Evolutionary conservation across 2,329 filamentous ascomycete species (phyloP).

Genomic region (Aspergillus sp.): DNA sequence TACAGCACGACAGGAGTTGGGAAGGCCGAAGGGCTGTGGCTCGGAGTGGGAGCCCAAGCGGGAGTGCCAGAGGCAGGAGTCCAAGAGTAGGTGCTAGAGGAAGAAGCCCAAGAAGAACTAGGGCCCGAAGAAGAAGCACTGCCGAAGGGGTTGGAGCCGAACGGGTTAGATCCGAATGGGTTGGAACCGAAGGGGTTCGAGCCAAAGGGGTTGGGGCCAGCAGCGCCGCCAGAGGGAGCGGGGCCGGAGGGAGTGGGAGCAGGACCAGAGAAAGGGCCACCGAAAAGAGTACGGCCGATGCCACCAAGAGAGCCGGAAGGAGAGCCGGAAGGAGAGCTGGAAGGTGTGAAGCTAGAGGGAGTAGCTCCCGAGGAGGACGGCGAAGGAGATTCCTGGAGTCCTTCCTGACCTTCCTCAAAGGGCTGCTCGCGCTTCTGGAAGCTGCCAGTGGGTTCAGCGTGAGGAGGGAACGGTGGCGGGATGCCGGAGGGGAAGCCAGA

Average conservation of each 20-base stretch:
- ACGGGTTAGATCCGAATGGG: neutral
- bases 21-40: neutral
- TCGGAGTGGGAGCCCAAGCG: neutral
- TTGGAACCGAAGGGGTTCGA: neutral
- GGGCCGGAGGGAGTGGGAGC: neutral
- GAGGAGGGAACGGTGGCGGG: neutral
- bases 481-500: neutral
- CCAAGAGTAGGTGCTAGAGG: neutral
- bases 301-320: neutral
- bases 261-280: neutral
- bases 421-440: conserved; percentile 2
- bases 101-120: neutral
- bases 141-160: neutral
- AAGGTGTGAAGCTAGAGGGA: neutral
- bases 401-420: neutral
- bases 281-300: neutral
- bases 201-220: neutral
- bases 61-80: neutral
- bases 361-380: neutral
- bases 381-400: neutral
- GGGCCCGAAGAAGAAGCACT: conserved; percentile 1
- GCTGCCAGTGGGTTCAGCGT: neutral
- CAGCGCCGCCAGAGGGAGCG: neutral
- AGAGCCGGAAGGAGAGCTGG: neutral
- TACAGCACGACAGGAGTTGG: neutral